phyloP scores from a whole-genome alignment of 768 basidiomycete species.

The Collybia sordida region DNA sequence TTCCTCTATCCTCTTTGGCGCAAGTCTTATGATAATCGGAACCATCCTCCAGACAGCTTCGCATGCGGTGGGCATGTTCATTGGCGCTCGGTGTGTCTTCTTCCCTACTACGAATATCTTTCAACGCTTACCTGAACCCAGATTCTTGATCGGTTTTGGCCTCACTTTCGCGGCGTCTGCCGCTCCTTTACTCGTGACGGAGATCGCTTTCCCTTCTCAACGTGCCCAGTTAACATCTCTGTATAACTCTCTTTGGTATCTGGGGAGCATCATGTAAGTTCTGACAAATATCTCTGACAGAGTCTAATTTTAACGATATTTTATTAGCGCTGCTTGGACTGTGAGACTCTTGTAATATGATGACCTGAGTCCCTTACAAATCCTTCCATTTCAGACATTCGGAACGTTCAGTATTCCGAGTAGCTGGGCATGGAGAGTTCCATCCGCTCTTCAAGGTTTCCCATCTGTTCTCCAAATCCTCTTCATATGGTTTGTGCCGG shows the following conservation, averaged over 20 bases:
- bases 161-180: constrained; percentile 66
- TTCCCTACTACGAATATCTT: background rate
- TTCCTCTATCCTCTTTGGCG: constrained; percentile 56
- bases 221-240: constrained; percentile 68
- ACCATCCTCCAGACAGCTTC: constrained; percentile 60
- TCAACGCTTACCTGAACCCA: constrained; percentile 9
- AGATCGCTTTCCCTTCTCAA: constrained; percentile 72
- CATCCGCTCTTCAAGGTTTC: constrained; percentile 56
- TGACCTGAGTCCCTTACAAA: background rate
- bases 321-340: constrained; percentile 61
- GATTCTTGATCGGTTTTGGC: constrained; percentile 65
- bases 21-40: constrained; percentile 56
- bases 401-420: constrained; percentile 62
- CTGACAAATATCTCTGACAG: background rate
- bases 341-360: constrained; percentile 11
- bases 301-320: background rate
- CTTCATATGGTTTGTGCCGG: background rate
- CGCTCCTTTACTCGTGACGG: constrained; percentile 74
- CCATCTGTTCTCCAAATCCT: background rate
- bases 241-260: constrained; percentile 77
- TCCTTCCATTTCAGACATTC: constrained; percentile 40
- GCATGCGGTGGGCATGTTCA: constrained; percentile 62
- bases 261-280: constrained; percentile 63
- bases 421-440: constrained; percentile 73
- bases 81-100: constrained; percentile 49